A percentile compares a stretch with the other conserved stretches of the same genome.
Evolutionary conservation across 768 basidiomycete genomes (phyloP).

Genomic region (Lactarius psammicola): DNA sequence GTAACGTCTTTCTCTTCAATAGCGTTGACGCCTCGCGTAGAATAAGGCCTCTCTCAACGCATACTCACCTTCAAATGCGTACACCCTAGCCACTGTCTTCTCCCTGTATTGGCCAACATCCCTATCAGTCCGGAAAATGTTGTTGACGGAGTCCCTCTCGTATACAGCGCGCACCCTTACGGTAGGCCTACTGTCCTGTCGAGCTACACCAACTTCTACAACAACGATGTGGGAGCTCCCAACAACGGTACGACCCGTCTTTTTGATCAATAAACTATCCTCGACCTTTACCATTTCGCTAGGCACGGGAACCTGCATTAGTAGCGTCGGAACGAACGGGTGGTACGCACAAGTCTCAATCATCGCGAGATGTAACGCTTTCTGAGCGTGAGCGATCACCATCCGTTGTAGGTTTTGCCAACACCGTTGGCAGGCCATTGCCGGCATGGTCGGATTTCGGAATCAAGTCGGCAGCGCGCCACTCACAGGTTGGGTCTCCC

Average conservation of each 20-base stretch:
- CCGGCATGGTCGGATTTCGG: slow-evolving; percentile 61
- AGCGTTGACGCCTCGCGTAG: slow-evolving; percentile 31
- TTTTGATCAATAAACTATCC: not conserved
- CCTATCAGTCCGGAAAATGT: not conserved
- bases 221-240: slow-evolving; percentile 56
- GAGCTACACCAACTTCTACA: slow-evolving; percentile 49
- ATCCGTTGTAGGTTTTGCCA: slow-evolving; percentile 50
- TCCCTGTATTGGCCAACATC: slow-evolving; percentile 40
- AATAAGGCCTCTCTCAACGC: slow-evolving; percentile 53
- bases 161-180: slow-evolving; percentile 52
- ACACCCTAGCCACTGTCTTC: slow-evolving; percentile 58
- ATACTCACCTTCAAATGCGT: slow-evolving; percentile 64
- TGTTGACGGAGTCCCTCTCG: not conserved
- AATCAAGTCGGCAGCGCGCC: slow-evolving; percentile 53
- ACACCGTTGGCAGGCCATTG: slow-evolving; percentile 56
- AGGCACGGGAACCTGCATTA: slow-evolving; percentile 52
- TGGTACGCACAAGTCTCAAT: slow-evolving; percentile 36
- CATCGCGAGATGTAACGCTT: no score
- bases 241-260: slow-evolving; percentile 45
- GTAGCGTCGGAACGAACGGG: slow-evolving; percentile 51
- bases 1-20: not conserved
- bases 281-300: not conserved
- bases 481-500: slow-evolving; percentile 57
- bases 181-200: slow-evolving; percentile 65
- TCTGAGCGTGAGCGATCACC: no score